Percentiles rank a stretch among this genome's conserved stretches.
phyloP scores from a whole-genome alignment of 2,329 filamentous ascomycete species.

The Diaporthe nobilis region DNA sequence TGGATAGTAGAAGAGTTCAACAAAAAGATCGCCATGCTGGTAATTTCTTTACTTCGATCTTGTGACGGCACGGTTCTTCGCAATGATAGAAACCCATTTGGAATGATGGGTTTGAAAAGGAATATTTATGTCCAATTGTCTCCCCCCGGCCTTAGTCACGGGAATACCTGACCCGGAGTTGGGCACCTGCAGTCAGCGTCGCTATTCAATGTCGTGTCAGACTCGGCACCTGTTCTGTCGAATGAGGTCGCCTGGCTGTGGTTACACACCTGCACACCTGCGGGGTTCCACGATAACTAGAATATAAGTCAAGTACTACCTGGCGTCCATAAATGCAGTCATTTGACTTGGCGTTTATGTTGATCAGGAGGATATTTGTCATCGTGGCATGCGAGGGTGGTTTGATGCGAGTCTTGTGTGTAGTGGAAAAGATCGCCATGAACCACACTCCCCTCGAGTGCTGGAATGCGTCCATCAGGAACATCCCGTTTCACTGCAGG shows the following conservation, averaged over 20 bases:
- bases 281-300: neutral
- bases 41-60: neutral
- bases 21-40: conserved; percentile 5
- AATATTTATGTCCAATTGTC: neutral
- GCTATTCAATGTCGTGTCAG: conserved; percentile 5
- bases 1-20: conserved; percentile 8
- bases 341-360: neutral
- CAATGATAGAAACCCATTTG: neutral
- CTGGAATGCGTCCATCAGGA: neutral
- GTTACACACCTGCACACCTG: conserved; percentile 17
- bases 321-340: neutral
- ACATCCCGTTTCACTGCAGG: neutral
- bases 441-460: neutral
- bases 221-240: conserved; percentile 14
- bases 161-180: neutral
- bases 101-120: neutral
- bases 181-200: conserved; percentile 16
- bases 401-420: neutral
- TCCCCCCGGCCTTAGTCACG: neutral
- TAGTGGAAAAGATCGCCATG: neutral
- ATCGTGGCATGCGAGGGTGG: neutral
- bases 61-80: neutral
- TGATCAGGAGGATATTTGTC: conserved; percentile 15
- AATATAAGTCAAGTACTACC: neutral
- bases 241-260: conserved; percentile 1